Percentiles rank a stretch among this genome's conserved stretches.
These are phyloP conservation scores for Acacia concinna DNA, from an alignment of 331 rosid genomes.

Conservation along the genomic window DNA sequence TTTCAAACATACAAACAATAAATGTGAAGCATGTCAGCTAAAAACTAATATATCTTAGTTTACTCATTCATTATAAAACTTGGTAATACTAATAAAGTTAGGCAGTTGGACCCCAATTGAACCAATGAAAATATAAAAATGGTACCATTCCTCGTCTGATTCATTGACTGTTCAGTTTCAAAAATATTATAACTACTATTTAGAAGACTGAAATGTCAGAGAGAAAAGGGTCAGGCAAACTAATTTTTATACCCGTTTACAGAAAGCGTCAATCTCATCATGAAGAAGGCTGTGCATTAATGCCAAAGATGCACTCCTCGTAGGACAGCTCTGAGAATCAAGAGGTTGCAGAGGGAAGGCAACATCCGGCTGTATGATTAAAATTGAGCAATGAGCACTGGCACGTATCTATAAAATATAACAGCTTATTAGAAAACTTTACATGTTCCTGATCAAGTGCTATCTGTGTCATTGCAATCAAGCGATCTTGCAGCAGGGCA, in stretches of 20 bases:
- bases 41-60: background rate
- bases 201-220: background rate
- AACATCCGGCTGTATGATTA: constrained; percentile 84
- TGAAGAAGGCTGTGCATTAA: constrained; percentile 74
- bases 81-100: background rate
- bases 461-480: constrained; percentile 89
- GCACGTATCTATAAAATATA: constrained; percentile 9
- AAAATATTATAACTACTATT: background rate
- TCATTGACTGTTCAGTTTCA: background rate
- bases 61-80: background rate
- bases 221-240: background rate
- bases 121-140: background rate
- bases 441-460: constrained; percentile 97
- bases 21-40: too few species aligned
- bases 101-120: background rate
- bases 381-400: constrained; percentile 32
- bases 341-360: constrained; percentile 80
- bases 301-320: constrained; percentile 55
- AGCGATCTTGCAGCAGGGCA: constrained; percentile 80
- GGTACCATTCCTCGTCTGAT: background rate
- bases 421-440: constrained; percentile 33
- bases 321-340: constrained; percentile 63
- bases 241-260: constrained; percentile 60
- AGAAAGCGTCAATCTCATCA: constrained; percentile 87
- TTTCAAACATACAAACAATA: too few species aligned